Conservation (phyloP, 2,329 filamentous ascomycete genomes). For the Rhinocladiella mackenziei region DNA sequence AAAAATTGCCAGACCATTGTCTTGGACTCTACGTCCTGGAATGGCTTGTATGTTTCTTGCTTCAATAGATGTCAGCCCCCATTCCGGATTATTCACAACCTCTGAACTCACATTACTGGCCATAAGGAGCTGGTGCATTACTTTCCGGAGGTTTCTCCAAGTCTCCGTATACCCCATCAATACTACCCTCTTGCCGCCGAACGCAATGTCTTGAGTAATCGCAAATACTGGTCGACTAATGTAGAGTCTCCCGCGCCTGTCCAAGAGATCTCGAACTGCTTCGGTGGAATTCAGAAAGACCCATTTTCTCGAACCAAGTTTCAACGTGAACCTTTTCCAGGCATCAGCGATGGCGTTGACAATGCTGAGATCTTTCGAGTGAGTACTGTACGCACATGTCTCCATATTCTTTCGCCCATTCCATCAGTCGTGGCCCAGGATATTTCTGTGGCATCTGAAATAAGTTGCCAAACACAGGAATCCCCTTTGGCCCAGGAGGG, state of each 20-base stretch:
- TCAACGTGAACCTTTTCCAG: not conserved
- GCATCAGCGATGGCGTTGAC: no score
- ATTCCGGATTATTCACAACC: no score
- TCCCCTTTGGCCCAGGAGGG: not conserved
- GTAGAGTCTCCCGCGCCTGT: not conserved
- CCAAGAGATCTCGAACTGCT: not conserved
- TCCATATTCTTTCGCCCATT: not conserved
- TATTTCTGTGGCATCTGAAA: not conserved
- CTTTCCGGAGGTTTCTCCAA: not conserved
- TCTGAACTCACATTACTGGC: not conserved
- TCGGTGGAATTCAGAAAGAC: not conserved
- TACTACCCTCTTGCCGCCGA: not conserved
- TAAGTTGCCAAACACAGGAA: not conserved
- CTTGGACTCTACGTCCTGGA: slow-evolving; percentile 19
- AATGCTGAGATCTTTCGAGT: no score
- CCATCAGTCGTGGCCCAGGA: not conserved
- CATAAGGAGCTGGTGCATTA: not conserved
- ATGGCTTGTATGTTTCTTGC: slow-evolving; percentile 19
- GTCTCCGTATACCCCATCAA: not conserved
- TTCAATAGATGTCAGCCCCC: no score
- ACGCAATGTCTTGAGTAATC: not conserved
- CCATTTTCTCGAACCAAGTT: not conserved
- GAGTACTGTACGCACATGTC: not conserved
- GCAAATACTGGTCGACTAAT: not conserved
- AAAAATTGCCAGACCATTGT: slow-evolving; percentile 17